A percentile compares a stretch with the other conserved stretches of the same genome.
Conservation (phyloP, 495 filamentous ascomycete genomes). For the Penicillium taxi region DNA sequence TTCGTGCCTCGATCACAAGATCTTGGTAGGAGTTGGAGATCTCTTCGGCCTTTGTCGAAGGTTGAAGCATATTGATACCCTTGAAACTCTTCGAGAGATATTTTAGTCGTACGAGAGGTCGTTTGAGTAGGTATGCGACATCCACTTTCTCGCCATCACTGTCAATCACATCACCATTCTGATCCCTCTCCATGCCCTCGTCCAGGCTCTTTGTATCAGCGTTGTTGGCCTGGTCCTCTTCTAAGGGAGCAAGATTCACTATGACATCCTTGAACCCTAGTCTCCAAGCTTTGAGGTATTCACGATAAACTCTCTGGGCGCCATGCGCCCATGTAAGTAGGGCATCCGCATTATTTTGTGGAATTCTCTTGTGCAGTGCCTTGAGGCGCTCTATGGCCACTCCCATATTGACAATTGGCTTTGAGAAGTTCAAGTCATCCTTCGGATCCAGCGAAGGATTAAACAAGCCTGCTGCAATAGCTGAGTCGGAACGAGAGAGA, state of each 20-base stretch:
- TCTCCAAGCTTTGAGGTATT: constrained; percentile 86
- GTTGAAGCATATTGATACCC: constrained; percentile 50
- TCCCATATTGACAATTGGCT: constrained; percentile 92
- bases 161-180: constrained; percentile 68
- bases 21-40: constrained; percentile 53
- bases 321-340: constrained; percentile 74
- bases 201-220: constrained; percentile 51
- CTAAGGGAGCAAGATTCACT: constrained; percentile 76
- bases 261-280: constrained; percentile 93
- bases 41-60: constrained; percentile 50
- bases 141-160: constrained; percentile 83
- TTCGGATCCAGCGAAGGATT: constrained; percentile 41
- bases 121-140: constrained; percentile 85
- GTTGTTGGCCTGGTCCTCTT: constrained; percentile 40
- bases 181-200: constrained; percentile 65
- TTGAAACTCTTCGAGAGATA: constrained; percentile 79
- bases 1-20: constrained; percentile 69
- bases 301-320: constrained; percentile 68
- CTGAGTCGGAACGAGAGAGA: constrained; percentile 61
- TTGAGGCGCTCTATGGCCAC: constrained; percentile 78
- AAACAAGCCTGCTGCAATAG: constrained; percentile 62
- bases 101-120: constrained; percentile 82
- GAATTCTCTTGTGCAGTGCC: constrained; percentile 68
- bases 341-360: constrained; percentile 56
- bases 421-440: constrained; percentile 60